A percentile compares a stretch with the other conserved stretches of the same genome.
Evolutionary conservation across 73 alveolate genomes (phyloP).

Genomic region (Diophrys sp.): DNA sequence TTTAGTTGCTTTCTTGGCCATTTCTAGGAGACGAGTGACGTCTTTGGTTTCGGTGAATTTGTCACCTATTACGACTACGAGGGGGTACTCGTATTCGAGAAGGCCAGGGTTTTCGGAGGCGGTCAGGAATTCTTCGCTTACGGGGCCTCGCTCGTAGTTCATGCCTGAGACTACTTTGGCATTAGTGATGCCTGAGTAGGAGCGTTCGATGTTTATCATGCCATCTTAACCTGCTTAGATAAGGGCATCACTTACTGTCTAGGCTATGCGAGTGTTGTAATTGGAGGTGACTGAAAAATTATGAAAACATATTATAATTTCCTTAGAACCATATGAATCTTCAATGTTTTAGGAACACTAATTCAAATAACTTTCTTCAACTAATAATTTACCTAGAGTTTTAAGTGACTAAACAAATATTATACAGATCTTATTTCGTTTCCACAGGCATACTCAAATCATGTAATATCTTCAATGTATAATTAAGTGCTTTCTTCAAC

Average conservation of each 20-base stretch:
- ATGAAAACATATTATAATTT: not conserved
- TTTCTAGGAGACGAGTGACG: conserved; percentile 44
- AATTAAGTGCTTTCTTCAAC: conserved; percentile 55
- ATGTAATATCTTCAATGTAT: conserved; percentile 35
- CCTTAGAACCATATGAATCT: conserved; percentile 3
- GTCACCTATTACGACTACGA: conserved; percentile 53
- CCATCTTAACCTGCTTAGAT: conserved; percentile 57
- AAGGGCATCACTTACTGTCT: conserved; percentile 22
- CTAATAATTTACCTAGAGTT: conserved; percentile 58
- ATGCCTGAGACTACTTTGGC: conserved; percentile 43
- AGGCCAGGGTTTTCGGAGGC: not conserved
- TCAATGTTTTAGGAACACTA: conserved; percentile 23
- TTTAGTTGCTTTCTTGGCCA: too few species aligned
- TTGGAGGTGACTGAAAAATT: conserved; percentile 56
- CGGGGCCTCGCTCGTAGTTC: conserved; percentile 52
- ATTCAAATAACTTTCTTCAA: conserved; percentile 17
- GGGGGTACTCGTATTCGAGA: conserved; percentile 50
- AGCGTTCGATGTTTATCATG: conserved; percentile 46
- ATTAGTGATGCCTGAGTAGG: conserved; percentile 34
- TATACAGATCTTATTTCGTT: conserved; percentile 52
- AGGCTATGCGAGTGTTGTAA: conserved; percentile 43
- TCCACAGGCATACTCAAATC: conserved; percentile 61
- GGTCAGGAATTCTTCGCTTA: conserved; percentile 47
- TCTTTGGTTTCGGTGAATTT: conserved; percentile 54
- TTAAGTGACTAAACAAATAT: conserved; percentile 64